These are phyloP conservation scores for Kluyveromyces dobzhanskii DNA, from an alignment of 805 yeast species.

Conservation along the genomic window DNA sequence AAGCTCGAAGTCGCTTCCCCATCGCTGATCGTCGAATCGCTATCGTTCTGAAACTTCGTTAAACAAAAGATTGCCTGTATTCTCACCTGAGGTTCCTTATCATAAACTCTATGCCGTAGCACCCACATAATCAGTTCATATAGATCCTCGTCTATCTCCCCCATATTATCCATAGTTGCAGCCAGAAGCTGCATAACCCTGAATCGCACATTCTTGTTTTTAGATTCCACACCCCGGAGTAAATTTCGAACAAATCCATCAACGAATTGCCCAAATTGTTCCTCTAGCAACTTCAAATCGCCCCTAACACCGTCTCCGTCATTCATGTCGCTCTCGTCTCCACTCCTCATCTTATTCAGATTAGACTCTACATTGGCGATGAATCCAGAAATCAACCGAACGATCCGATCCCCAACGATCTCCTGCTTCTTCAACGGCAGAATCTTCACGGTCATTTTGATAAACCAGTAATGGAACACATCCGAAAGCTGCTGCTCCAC, in stretches of 20 bases:
- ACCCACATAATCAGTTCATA: slow-evolving; percentile 55
- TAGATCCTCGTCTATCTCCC: slow-evolving; percentile 66
- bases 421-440: slow-evolving; percentile 64
- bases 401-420: slow-evolving; percentile 64
- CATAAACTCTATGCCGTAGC: slow-evolving; percentile 55
- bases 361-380: slow-evolving; percentile 39
- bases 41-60: slow-evolving; percentile 63
- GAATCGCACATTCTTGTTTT: slow-evolving; percentile 68
- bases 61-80: slow-evolving; percentile 77
- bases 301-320: slow-evolving; percentile 22
- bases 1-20: slow-evolving; percentile 24
- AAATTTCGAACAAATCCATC: slow-evolving; percentile 57
- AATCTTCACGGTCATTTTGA: slow-evolving; percentile 53
- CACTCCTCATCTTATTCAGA: slow-evolving; percentile 9
- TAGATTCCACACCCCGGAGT: slow-evolving; percentile 70
- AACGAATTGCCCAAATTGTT: slow-evolving; percentile 35
- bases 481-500: slow-evolving; percentile 43
- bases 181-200: slow-evolving; percentile 73
- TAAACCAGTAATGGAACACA: slow-evolving; percentile 52
- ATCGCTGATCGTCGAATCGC: slow-evolving; percentile 18
- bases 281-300: slow-evolving; percentile 35
- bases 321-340: slow-evolving; percentile 3
- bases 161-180: slow-evolving; percentile 58
- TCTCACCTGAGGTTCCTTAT: slow-evolving; percentile 70
- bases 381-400: slow-evolving; percentile 56